Base-by-base conservation (phyloP, 306 rosid genomes). In the Lagenaria siceraria region DNA sequence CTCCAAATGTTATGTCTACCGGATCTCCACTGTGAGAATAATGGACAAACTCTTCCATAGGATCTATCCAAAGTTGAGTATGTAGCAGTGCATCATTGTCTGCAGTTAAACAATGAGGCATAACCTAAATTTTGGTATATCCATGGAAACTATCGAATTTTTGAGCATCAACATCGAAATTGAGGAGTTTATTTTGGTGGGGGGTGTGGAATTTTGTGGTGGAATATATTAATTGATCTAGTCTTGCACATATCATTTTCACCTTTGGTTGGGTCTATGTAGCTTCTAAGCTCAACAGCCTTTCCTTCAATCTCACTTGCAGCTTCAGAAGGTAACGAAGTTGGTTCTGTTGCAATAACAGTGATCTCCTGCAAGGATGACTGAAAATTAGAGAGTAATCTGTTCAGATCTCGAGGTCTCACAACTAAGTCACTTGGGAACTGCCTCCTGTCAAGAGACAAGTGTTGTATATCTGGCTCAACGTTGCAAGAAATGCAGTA, bases 31-130 rank as follows among this genome's bases (percentile, higher is more conserved):
- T 81, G 79, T 92, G 98, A 55, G 81, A 83, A 87, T 92, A 90
- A 83, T 88, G 96, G 85, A 88, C 79, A 88, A 95, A 92, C 85
- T 95, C 98, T 85, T 90, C 98, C 33, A 78, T 79, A 73, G 98
- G 98, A 84, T 95, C 98, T 83, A 95, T 92, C 97, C 98, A 95
- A 35, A 95, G 88, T 78, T 95, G 96, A 81, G 98, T 95, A 83
- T 90, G 97, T 10, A 92, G 87, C 65, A 79, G 82, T 0, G 96
- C 82, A 77, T 90, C 97, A 79, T 88, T 92, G 75, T 95, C 98
- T 95, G 88, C 81, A 63, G 49, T 79, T 78, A 63, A 80, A 82
- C 81, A 77, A 21, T 42, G 15, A 79, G 12, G 70, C 49, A 22
- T 87, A 35, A 88, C 38, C 74, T 71, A 27, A 42, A 61, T 22